phyloP scores from a whole-genome alignment of 257 asterid genomes.

The Echites panduratus region DNA sequence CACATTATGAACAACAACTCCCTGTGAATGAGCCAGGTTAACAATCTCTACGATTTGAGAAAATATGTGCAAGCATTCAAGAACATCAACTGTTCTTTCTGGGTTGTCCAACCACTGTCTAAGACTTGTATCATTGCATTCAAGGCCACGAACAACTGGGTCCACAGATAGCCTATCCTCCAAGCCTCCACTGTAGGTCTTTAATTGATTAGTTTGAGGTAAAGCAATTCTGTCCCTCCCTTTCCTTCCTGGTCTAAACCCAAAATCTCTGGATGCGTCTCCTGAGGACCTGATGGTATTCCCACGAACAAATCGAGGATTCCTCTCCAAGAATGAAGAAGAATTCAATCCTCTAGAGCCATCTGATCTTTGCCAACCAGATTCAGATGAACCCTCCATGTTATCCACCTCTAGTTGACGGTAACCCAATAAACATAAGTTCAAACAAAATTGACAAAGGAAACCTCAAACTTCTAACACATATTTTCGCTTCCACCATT shows the following conservation, averaged over 20 bases:
- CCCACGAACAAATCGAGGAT: constrained; percentile 36
- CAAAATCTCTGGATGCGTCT: constrained; percentile 57
- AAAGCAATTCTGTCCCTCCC: constrained; percentile 37
- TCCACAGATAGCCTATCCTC: constrained; percentile 25
- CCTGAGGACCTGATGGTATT: constrained; percentile 43
- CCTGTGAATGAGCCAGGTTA: constrained; percentile 75
- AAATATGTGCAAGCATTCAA: constrained; percentile 85
- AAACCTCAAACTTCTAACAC: constrained; percentile 22
- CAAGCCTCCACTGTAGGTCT: constrained; percentile 25
- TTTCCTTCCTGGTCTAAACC: constrained; percentile 35
- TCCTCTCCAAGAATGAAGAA: constrained; percentile 41
- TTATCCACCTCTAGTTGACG: constrained; percentile 33
- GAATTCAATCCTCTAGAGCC: constrained; percentile 62
- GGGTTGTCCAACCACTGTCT: constrained; percentile 92
- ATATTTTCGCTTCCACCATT: constrained; percentile 22
- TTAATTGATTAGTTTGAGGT: constrained; percentile 23
- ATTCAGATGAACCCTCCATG: constrained; percentile 91
- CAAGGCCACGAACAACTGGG: constrained; percentile 25
- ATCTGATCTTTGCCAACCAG: constrained; percentile 67
- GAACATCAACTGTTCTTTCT: constrained; percentile 66
- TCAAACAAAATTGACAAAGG: constrained; percentile 18
- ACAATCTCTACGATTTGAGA: constrained; percentile 81
- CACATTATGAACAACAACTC: constrained; percentile 71
- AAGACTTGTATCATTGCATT: constrained; percentile 57
- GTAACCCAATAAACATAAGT: constrained; percentile 33